Percentiles rank a stretch among this genome's conserved stretches.
Evolutionary conservation across 306 rosid species (phyloP).

Genomic region (Quercus engelmannii): DNA sequence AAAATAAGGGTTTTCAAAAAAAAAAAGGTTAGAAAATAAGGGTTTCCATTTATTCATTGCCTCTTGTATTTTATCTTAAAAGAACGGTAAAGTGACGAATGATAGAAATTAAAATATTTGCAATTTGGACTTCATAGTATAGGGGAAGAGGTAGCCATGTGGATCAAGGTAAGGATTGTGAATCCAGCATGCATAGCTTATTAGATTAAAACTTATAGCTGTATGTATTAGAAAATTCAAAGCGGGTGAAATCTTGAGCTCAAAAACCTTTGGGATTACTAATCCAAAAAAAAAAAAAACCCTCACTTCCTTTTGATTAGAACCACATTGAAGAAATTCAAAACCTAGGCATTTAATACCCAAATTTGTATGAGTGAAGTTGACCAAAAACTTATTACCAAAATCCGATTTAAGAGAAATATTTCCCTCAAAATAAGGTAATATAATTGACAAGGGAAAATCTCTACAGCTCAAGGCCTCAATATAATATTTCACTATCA

Average conservation of each 20-base stretch:
- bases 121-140: neutral
- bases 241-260: neutral
- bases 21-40: neutral
- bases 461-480: neutral
- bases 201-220: neutral
- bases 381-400: neutral
- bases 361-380: neutral
- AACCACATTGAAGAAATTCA: neutral
- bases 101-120: neutral
- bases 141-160: neutral
- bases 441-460: neutral
- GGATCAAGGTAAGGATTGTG: neutral
- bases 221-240: neutral
- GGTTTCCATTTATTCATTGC: neutral
- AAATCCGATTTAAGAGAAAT: neutral
- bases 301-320: neutral
- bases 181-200: neutral
- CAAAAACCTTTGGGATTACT: too few species aligned
- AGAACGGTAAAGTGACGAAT: neutral
- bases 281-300: too few species aligned
- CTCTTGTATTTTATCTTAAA: neutral
- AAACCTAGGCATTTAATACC: neutral
- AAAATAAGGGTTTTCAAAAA: neutral
- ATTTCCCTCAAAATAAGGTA: neutral
- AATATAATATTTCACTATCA: neutral